phyloP scores from a whole-genome alignment of 2,329 filamentous ascomycete species.

The Mollisiaceae sp. region DNA sequence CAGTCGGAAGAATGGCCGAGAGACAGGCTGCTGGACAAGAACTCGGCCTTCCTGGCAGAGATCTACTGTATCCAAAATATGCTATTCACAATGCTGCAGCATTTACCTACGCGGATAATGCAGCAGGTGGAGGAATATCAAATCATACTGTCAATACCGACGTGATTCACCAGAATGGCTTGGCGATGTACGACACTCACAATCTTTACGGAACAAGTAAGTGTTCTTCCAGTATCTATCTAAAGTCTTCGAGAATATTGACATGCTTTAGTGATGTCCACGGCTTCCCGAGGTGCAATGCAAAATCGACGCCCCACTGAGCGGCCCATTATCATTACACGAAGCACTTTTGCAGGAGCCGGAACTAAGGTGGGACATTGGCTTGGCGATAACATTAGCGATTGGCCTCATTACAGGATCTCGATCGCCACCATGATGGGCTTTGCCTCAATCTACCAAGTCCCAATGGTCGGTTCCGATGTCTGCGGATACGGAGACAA shows the following conservation, averaged over 20 bases:
- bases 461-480: constrained; percentile 73
- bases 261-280: constrained; percentile 46
- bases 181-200: constrained; percentile 75
- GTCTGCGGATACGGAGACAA: constrained; percentile 77
- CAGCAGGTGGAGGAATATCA: constrained; percentile 52
- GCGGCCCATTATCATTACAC: constrained; percentile 75
- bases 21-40: constrained; percentile 46
- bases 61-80: constrained; percentile 69
- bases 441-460: constrained; percentile 68
- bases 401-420: constrained; percentile 64
- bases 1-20: neutral
- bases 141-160: constrained; percentile 70
- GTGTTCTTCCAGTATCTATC: constrained; percentile 25
- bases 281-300: constrained; percentile 69
- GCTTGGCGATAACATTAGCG: constrained; percentile 62
- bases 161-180: constrained; percentile 69
- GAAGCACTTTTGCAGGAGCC: constrained; percentile 76
- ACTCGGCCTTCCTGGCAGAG: constrained; percentile 64
- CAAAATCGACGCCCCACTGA: constrained; percentile 63
- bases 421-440: constrained; percentile 63
- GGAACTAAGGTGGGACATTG: constrained; percentile 67
- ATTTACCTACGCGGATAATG: constrained; percentile 49
- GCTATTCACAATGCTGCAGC: constrained; percentile 67
- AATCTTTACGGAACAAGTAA: constrained; percentile 73
- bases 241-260: neutral